Conservation (phyloP, 768 basidiomycete genomes). For the Gelatoporia subvermispora region DNA sequence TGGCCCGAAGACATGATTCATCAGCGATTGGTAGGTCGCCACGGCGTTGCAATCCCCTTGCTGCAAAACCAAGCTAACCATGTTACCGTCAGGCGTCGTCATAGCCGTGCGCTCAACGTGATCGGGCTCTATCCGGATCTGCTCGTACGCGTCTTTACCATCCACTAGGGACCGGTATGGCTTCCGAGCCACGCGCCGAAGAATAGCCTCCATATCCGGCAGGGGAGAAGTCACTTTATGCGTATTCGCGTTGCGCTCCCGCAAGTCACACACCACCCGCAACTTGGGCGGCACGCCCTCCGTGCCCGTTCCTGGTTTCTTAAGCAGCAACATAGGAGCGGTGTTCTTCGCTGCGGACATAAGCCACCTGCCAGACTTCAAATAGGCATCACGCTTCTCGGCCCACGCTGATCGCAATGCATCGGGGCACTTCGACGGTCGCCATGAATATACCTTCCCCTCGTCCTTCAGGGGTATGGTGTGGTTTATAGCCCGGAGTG, state of each 20-base stretch:
- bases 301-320: slow-evolving; percentile 19
- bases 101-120: slow-evolving; percentile 18
- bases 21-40: slow-evolving; percentile 25
- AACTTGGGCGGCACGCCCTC: slow-evolving; percentile 14
- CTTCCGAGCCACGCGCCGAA: slow-evolving; percentile 9
- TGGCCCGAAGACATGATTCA: slow-evolving; percentile 22
- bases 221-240: slow-evolving; percentile 20
- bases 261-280: slow-evolving; percentile 22
- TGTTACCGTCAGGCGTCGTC: slow-evolving; percentile 24
- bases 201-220: slow-evolving; percentile 12
- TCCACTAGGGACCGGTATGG: slow-evolving; percentile 17
- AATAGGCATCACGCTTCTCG: slow-evolving; percentile 26
- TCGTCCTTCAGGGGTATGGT: slow-evolving; percentile 29
- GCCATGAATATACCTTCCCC: slow-evolving; percentile 27
- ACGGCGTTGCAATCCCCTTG: slow-evolving; percentile 27
- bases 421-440: slow-evolving; percentile 31
- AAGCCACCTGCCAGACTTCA: slow-evolving; percentile 26
- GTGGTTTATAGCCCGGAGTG: slow-evolving; percentile 29
- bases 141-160: slow-evolving; percentile 24
- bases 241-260: slow-evolving; percentile 28
- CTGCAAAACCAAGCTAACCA: slow-evolving; percentile 25
- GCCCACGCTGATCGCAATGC: slow-evolving; percentile 20
- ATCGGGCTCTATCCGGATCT: slow-evolving; percentile 18
- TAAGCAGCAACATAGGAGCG: slow-evolving; percentile 28
- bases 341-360: slow-evolving; percentile 22